phyloP scores from a whole-genome alignment of 495 filamentous ascomycete species.

The Entonaema liquescens region DNA sequence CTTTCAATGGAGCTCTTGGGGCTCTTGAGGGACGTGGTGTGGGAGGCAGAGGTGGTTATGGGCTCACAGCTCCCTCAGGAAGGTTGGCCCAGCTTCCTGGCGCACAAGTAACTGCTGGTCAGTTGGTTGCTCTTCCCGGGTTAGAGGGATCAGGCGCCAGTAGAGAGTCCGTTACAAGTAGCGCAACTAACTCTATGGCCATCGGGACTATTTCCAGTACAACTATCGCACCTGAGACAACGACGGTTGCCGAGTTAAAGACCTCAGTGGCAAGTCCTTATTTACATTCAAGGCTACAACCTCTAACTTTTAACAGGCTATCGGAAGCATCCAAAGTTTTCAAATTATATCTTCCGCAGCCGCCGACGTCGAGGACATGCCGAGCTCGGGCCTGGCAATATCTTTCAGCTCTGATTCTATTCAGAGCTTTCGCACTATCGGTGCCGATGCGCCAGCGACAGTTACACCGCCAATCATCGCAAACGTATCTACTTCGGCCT shows the following conservation, averaged over 20 bases:
- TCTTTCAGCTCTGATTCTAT: constrained; percentile 6
- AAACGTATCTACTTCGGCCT: constrained; percentile 9
- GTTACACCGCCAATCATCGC: constrained; percentile 1
- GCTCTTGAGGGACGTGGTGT: not conserved
- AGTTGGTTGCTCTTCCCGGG: constrained; percentile 32
- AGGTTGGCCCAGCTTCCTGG: constrained; percentile 22
- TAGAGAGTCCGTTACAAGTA: constrained; percentile 5
- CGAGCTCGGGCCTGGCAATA: constrained; percentile 9
- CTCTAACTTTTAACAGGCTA: constrained; percentile 9
- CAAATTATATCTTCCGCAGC: constrained; percentile 9
- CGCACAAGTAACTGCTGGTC: constrained; percentile 28
- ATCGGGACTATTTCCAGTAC: constrained; percentile 6
- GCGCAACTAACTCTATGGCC: constrained; percentile 4
- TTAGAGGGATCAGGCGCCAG: not conserved
- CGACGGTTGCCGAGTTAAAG: not conserved
- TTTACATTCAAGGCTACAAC: not conserved
- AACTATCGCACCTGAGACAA: constrained; percentile 9
- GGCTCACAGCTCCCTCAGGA: not conserved
- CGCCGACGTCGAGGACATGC: constrained; percentile 7
- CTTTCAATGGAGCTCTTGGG: constrained; percentile 21
- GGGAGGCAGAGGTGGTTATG: not conserved
- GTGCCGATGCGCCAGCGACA: not conserved
- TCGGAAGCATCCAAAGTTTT: constrained; percentile 25
- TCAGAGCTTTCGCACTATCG: constrained; percentile 27
- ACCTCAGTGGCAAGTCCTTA: constrained; percentile 14